Base-by-base conservation (phyloP, 495 filamentous ascomycete species). In the Aspergillus nidulans region DNA sequence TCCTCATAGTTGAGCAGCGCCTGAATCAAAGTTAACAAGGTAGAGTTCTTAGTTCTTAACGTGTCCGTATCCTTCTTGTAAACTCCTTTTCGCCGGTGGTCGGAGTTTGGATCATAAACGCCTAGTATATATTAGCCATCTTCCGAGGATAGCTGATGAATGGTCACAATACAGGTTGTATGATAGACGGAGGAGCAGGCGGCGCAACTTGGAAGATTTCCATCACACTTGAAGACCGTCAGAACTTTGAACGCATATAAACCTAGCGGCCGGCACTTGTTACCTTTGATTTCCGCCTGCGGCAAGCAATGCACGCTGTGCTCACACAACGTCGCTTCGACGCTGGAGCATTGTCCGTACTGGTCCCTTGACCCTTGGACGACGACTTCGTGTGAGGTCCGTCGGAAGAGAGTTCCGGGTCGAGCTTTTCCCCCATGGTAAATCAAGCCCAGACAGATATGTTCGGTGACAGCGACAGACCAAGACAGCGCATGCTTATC, bases 111-210 rank as follows among this genome's bases (percentile, higher is more conserved):
- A 66, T 97, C 95, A 77, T 97, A 98, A 47, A 95, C 77, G 70
- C 91, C 74, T 77, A 28, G 12, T n/a, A 8, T 6, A 53, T 32
- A 36, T 65, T 49, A 62, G 54, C 48, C 26, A 10, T 19, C 20
- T 0, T 3, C 1, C 30, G 4, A 41, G 23, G 13, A 53, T 7
- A 10, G 16, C 19, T 12, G 15, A 24, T 16, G 30, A 3, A n/a
- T 15, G 48, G 26, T 42, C 18, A 57, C n/a, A 48, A 49, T 66
- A 74, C 79, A 81, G 55, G 78, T 74, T 39, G 94, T 97, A 55
- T 92, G 87, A 63, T 98, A 98, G 38, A 98, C 95, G 43, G 90
- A 95, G 21, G 90, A 83, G 71, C 94, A 98, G 21, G 94, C 94
- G 16, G 94, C 91, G 64, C 94, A 98, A 59, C 89, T 90, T 4